Evolutionary conservation across 306 rosid species (phyloP).

Genomic region (Acacia acuminata): DNA sequence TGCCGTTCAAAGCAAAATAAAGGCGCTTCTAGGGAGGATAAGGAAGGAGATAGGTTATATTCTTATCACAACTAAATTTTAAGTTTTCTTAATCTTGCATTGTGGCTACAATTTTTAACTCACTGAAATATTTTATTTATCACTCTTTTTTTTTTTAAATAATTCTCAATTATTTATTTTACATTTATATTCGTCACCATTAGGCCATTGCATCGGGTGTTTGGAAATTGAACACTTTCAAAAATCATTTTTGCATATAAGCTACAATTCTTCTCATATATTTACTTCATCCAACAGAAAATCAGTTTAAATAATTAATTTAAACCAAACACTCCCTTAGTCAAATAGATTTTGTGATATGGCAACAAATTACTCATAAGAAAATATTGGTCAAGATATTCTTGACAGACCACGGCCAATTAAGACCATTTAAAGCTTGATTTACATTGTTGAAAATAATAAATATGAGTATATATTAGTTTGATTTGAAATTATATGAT

Average conservation of each 20-base stretch:
- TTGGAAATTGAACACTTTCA: too few relatives aligned
- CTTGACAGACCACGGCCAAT: too few relatives aligned
- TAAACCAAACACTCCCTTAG: too few relatives aligned
- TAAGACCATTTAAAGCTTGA: too few relatives aligned
- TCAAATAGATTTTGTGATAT: background rate
- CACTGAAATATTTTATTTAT: background rate
- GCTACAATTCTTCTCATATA: too few relatives aligned
- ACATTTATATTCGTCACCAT: too few relatives aligned
- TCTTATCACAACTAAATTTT: background rate
- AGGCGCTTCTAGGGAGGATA: slow-evolving; percentile 43
- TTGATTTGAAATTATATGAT: background rate
- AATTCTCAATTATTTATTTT: background rate
- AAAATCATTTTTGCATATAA: too few relatives aligned
- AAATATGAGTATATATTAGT: background rate
- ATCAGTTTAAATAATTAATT: too few relatives aligned
- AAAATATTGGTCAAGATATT: background rate
- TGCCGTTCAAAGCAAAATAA: slow-evolving; percentile 37
- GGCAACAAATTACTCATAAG: background rate
- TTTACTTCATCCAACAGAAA: too few relatives aligned
- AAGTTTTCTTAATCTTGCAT: background rate
- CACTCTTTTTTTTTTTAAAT: background rate
- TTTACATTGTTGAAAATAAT: too few relatives aligned
- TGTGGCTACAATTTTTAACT: background rate
- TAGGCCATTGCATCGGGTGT: too few relatives aligned
- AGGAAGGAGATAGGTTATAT: slow-evolving; percentile 37